Base-by-base conservation (phyloP, 495 filamentous ascomycete genomes). In the Cladorrhinum samala region DNA sequence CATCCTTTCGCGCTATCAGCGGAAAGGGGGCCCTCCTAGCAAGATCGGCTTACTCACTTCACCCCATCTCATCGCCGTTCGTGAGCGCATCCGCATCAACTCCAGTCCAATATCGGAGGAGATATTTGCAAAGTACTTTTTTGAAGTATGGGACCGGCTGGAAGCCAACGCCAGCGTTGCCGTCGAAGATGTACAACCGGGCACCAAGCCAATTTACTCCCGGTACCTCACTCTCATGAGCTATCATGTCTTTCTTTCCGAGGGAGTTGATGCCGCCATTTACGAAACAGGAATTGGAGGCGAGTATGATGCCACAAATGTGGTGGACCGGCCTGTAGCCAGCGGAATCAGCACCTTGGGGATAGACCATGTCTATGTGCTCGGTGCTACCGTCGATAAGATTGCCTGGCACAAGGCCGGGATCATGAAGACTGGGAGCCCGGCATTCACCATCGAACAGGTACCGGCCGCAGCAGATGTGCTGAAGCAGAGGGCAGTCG, bases 1-100 rank as follows among this genome's bases (percentile, higher is more conserved):
- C 4, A 78, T 84, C 45, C 70, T 78, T 61, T 48, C 70, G 49
- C 58, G 68, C 48, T 66, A 72, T 61, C 60, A 68, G 49, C 55
- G 58, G 23, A 36, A 67, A 21, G 53, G 65, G 60, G 45, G 61
- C 54, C 11, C 65, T 36, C 63, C 76, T 53, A 37, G 57, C 1
- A 88, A 84, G 56, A 72, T 93, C 45, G 91, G 91, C 0, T 81
- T 95, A 24, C 95, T 90, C 64, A 95, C 88, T 3, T 94, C 89
- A 2, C 91, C 91, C 0, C 91, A 95, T 59, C 77, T 96, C 24
- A 83, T 91, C 42, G 88, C 87, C 52, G 90, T 94, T 4, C 81
- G 90, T 9, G 91, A 96, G 68, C 83, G 91, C 18, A 95, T 95
- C 56, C 80, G 87, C 57, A 92, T 95, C 68, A 78, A 92, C 58